Evolutionary conservation across 2,329 filamentous ascomycete genomes (phyloP), one percentile per base, ranked within the genome.

Genomic region (Colletotrichum camelliae): DNA sequence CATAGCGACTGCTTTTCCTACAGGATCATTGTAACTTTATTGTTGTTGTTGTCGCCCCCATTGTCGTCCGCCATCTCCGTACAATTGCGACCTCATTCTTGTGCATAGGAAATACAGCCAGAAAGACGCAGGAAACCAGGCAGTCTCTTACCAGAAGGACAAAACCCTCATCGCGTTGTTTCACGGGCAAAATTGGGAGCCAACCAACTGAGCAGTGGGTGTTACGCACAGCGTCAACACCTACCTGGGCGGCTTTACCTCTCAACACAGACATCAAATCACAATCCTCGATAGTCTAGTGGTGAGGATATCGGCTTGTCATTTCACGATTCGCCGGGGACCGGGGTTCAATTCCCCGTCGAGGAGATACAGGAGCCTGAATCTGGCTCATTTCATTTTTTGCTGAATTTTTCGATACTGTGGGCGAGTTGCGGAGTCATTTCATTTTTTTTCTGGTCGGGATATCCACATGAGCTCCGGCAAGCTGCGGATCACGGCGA

Each of bases 201-300:
- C 2, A 10, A 3, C 9, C 9, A 33, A 33, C 9, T 33, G 9
- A 33, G 31, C 9, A 33, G 31, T 10, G 31, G 31, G 31, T 10
- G 31, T 9, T 10, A 2, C 31, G 31, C 31, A 18, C 5, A 0
- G 39, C 1, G 0, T 0, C 0, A 48, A 18, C 18, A n/a, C 18
- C 39, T 48, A 48, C 18, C 39, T 48, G 9, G 3, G 39, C 1
- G 55, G 0, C 13, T 58, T 29, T 58, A 24, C 24, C 21, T 18
- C 7, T 3, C 2, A 1, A 2, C 13, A 2, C 5, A 48, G 3
- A 61, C 18, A 61, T 61, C 58, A 61, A 43, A 10, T n/a, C 39
- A 43, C 33, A 52, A 58, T 58, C 55, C 55, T 58, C 55, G 55
- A 58, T 58, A 58, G 4, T 58, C 55, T 58, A 58, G 55, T 58